Conservation (phyloP, 2,329 filamentous ascomycete species). For the Cordyceps farinosa region DNA sequence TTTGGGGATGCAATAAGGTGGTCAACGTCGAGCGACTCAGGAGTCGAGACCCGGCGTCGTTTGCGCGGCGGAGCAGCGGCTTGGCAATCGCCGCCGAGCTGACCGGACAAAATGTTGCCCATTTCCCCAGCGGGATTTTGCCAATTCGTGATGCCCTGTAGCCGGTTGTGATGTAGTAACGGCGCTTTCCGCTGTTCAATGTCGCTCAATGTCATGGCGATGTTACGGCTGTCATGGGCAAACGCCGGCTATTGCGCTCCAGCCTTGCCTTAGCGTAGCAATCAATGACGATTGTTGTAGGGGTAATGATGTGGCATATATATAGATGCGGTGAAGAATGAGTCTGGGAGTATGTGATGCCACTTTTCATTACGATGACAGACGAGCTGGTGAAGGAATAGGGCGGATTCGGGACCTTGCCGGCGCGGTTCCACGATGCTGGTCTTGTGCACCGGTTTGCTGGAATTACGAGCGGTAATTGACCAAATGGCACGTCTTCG, state of each 20-base stretch:
- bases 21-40: constrained; percentile 32
- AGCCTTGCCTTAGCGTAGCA: background rate
- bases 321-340: background rate
- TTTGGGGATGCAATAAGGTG: constrained; percentile 31
- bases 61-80: constrained; percentile 43
- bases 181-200: constrained; percentile 47
- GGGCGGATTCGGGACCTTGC: background rate
- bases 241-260: background rate
- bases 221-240: constrained; percentile 3
- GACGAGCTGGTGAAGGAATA: background rate
- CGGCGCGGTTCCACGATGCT: background rate
- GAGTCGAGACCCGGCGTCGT: constrained; percentile 46
- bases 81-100: constrained; percentile 33
- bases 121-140: constrained; percentile 36
- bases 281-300: background rate
- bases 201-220: constrained; percentile 47
- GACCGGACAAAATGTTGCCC: constrained; percentile 41
- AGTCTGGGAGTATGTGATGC: background rate
- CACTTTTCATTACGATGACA: background rate
- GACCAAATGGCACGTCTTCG: background rate
- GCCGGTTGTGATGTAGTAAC: constrained; percentile 54
- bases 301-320: background rate
- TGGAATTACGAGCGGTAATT: background rate
- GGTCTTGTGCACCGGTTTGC: constrained; percentile 3
- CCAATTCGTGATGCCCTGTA: constrained; percentile 43